Conservation (phyloP, 495 filamentous ascomycete species). For the Penicillium macrosclerotiorum region DNA sequence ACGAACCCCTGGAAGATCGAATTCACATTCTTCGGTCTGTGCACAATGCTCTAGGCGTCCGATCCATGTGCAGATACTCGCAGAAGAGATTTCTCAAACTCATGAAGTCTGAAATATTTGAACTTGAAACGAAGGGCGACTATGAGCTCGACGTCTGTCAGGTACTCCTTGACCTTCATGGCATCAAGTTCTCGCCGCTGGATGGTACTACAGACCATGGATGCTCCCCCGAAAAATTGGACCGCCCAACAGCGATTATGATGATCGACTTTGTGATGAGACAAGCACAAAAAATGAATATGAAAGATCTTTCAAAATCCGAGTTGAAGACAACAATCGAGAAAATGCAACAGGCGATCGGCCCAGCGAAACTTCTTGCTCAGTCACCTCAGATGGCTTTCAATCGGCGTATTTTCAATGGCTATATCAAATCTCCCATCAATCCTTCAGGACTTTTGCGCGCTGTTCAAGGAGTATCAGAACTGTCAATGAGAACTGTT, state of each 20-base stretch:
- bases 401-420: conserved; percentile 71
- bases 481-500: conserved; percentile 53
- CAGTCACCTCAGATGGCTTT: conserved; percentile 66
- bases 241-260: conserved; percentile 69
- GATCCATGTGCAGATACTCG: conserved; percentile 82
- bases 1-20: conserved; percentile 62
- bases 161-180: conserved; percentile 85
- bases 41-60: conserved; percentile 81
- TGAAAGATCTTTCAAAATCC: conserved; percentile 87
- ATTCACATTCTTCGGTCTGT: conserved; percentile 72
- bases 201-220: conserved; percentile 71
- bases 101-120: conserved; percentile 76
- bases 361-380: conserved; percentile 60
- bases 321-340: conserved; percentile 87
- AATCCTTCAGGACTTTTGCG: conserved; percentile 79
- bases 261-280: conserved; percentile 79
- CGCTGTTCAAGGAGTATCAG: conserved; percentile 71
- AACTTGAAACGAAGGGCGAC: conserved; percentile 59
- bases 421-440: conserved; percentile 75
- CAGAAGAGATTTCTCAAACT: conserved; percentile 85
- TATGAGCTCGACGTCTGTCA: conserved; percentile 80
- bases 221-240: conserved; percentile 70
- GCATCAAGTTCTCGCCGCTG: conserved; percentile 71
- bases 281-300: conserved; percentile 77
- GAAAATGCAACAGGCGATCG: conserved; percentile 76